phyloP scores from a whole-genome alignment of 78 protist species.

The Tieghemostelium lacteum region DNA sequence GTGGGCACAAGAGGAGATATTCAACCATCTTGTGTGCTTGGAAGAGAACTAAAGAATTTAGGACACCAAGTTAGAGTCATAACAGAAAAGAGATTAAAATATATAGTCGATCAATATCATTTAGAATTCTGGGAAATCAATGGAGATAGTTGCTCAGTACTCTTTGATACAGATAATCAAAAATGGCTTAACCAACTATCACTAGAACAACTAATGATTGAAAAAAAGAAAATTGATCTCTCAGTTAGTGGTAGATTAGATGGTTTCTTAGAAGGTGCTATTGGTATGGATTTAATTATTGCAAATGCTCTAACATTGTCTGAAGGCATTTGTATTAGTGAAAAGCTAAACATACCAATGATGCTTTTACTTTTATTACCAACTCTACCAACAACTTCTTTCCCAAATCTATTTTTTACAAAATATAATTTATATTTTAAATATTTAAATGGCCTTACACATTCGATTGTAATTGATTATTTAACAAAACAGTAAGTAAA shows the following conservation, averaged over 20 bases:
- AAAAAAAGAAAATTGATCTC: neutral
- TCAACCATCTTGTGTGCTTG: slow-evolving; percentile 23
- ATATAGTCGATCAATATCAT: slow-evolving; percentile 21
- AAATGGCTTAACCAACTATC: neutral
- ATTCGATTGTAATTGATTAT: neutral
- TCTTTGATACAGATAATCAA: neutral
- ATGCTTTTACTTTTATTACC: neutral
- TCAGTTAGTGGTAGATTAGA: neutral
- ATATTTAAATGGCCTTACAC: neutral
- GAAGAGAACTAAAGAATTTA: slow-evolving; percentile 3
- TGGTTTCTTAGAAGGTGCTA: neutral
- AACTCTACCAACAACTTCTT: slow-evolving; percentile 4
- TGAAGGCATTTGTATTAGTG: slow-evolving; percentile 1
- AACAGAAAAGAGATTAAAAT: slow-evolving; percentile 17
- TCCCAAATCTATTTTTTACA: neutral
- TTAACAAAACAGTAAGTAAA: slow-evolving; percentile 13
- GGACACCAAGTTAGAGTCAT: slow-evolving; percentile 15
- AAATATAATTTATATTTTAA: neutral
- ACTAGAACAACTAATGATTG: neutral
- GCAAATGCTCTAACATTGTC: neutral
- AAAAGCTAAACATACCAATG: slow-evolving; percentile 21
- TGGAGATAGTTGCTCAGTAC: neutral
- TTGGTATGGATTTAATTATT: slow-evolving; percentile 15
- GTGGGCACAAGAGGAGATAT: slow-evolving; percentile 43
- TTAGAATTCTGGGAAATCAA: slow-evolving; percentile 5